These are phyloP conservation scores for Prosopis cineraria DNA, from an alignment of 306 rosid genomes.

Conservation along the genomic window DNA sequence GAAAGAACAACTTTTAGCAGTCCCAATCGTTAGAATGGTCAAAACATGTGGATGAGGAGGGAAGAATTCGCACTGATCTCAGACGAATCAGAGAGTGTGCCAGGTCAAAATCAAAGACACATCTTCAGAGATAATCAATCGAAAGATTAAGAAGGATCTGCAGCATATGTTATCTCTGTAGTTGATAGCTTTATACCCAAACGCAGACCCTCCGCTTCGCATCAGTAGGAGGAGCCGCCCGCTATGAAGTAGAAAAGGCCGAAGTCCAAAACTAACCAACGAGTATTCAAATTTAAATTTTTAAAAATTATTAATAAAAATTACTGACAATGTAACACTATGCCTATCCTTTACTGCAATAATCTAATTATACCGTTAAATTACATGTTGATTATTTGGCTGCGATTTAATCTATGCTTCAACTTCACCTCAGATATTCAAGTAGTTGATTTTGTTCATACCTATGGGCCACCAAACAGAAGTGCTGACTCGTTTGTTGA, in stretches of 20 bases:
- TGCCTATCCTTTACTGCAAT: no score
- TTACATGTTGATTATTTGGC: no score
- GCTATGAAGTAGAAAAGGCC: background rate
- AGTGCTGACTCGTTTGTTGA: no score
- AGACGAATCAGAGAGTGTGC: background rate
- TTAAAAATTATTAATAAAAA: no score
- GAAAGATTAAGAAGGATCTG: background rate
- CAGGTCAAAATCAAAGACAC: background rate
- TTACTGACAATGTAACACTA: no score
- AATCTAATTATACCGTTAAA: no score
- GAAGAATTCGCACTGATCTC: conserved; percentile 41
- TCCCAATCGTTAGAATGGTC: background rate
- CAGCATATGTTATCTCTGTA: background rate
- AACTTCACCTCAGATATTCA: no score
- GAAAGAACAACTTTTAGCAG: background rate
- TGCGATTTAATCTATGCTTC: no score
- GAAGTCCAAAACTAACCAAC: background rate
- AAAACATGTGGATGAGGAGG: background rate
- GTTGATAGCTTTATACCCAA: background rate
- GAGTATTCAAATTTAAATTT: background rate
- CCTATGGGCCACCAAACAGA: no score
- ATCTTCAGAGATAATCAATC: background rate
- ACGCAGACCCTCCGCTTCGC: background rate
- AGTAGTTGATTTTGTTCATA: no score
- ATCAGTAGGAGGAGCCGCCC: background rate